Base-by-base conservation (phyloP, 192 early-diverging fungal genomes). In the Linnemannia elongata region DNA sequence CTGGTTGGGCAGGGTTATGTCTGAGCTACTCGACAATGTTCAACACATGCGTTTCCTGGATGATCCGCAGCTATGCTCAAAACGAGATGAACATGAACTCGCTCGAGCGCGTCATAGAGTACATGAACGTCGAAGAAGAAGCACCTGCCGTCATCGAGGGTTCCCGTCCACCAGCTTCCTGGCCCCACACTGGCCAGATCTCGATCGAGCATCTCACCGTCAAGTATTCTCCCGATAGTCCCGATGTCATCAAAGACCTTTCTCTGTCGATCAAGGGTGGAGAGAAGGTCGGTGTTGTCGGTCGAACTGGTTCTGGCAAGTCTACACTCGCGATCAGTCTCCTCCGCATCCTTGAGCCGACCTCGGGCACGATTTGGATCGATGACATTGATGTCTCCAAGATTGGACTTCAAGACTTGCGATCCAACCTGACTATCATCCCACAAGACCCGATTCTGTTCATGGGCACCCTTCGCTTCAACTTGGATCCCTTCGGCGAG, bases 51-150 rank as follows among this genome's bases (percentile, higher is more conserved):
- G 88, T 97, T 81, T 81, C 96, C 57, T 97, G 97, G 96, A 87
- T 96, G 35, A 92, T 98, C 68, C 93, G 97, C 66, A 92, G 90
- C 78, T 96, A 95, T 79, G 92, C 93, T 72, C 86, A 94, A 74
- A 95, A 96, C 91, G 97, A 99, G 86, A 95, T 97, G 92, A 93
- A 91, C 82, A 91, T 98, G 92, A 97, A 96, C 82, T 90, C 95
- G 1, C 94, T 98, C 38, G 98, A 99, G 88, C 94, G 98, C 36
- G 86, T 98, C 41, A 81, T 92, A 38, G 97, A 98, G 89, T 99
- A 98, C 80, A 69, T 95, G 77, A 77, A 89, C 0, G 84, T 98
- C 39, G 96, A 97, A 30, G 94, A 97, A 79, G 97, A 99, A 76
- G 90, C 94, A 0, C 78, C 93, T 3, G 85, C 91, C 45, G 79